Evolutionary conservation across 495 filamentous ascomycete species (phyloP).

Genomic region (Rhypophila decipiens): DNA sequence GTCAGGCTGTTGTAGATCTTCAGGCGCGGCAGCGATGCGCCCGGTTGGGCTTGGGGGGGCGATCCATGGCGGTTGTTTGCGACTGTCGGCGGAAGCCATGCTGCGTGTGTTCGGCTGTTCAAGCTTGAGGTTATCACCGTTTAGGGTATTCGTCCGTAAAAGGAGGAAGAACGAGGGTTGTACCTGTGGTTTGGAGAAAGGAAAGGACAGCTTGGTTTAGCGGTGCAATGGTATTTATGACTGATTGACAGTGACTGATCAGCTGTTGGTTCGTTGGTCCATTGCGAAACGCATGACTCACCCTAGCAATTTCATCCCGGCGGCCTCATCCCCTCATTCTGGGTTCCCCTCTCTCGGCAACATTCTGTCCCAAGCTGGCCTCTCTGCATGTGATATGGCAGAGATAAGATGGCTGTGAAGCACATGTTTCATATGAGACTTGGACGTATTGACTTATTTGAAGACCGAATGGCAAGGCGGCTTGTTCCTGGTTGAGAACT

Average conservation of each 20-base stretch:
- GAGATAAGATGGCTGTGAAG: no score
- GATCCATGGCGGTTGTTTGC: constrained; percentile 21
- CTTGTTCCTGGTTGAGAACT: no score
- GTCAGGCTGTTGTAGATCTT: constrained; percentile 63
- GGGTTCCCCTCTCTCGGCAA: no score
- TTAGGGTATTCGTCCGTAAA: constrained; percentile 1
- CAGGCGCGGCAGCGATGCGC: constrained; percentile 26
- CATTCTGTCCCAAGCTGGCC: no score
- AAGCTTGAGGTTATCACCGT: constrained; percentile 4
- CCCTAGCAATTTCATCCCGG: no score
- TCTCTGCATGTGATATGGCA: no score
- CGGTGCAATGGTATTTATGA: background rate
- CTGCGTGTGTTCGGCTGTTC: constrained; percentile 1
- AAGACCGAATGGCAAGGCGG: no score
- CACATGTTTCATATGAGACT: no score
- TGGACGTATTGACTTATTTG: no score
- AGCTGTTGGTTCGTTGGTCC: background rate
- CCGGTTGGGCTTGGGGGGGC: constrained; percentile 12
- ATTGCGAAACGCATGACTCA: background rate
- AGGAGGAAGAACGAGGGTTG: constrained; percentile 1
- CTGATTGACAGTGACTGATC: background rate
- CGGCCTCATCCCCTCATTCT: no score
- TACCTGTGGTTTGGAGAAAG: background rate
- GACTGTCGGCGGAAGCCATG: constrained; percentile 16
- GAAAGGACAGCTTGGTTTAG: background rate